A percentile compares a stretch with the other conserved stretches of the same genome.
phyloP scores from a whole-genome alignment of 2,329 filamentous ascomycete species.

The Nectriaceae sp. region DNA sequence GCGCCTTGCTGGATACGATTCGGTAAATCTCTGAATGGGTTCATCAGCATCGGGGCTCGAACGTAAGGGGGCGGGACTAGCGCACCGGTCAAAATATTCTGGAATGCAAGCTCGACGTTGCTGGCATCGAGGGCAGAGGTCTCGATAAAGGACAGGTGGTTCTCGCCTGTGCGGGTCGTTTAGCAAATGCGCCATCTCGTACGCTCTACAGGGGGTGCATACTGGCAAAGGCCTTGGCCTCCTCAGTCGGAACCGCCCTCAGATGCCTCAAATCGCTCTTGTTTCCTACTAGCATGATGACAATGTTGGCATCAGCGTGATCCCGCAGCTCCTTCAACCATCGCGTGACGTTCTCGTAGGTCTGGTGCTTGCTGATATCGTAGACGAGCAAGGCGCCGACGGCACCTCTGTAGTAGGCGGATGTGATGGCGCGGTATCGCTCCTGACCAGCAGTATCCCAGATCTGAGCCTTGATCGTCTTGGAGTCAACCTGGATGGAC shows the following conservation, averaged over 20 bases:
- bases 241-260: conserved; percentile 93
- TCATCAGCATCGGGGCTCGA: conserved; percentile 14
- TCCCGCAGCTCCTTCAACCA: conserved; percentile 99
- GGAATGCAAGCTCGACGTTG: conserved; percentile 98
- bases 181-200: neutral
- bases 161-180: conserved; percentile 67
- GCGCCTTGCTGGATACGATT: conserved; percentile 96
- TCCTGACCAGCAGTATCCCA: conserved; percentile 99
- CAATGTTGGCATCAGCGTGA: conserved; percentile 97
- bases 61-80: conserved; percentile 11
- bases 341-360: conserved; percentile 97
- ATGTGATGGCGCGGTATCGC: conserved; percentile 98
- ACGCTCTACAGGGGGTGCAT: conserved; percentile 29
- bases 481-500: conserved; percentile 97
- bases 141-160: conserved; percentile 98
- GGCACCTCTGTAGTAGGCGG: conserved; percentile 97
- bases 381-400: conserved; percentile 97
- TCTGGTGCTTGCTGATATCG: conserved; percentile 99
- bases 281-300: conserved; percentile 99
- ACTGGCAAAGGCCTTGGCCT: conserved; percentile 98
- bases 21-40: conserved; percentile 85
- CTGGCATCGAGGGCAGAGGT: conserved; percentile 97
- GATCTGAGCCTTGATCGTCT: conserved; percentile 99
- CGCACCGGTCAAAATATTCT: conserved; percentile 97
- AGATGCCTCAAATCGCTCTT: conserved; percentile 99